Evolutionary conservation across 192 early-diverging fungal genomes (phyloP), one percentile per base, ranked within the genome.

Genomic region (Coemansia sp.): DNA sequence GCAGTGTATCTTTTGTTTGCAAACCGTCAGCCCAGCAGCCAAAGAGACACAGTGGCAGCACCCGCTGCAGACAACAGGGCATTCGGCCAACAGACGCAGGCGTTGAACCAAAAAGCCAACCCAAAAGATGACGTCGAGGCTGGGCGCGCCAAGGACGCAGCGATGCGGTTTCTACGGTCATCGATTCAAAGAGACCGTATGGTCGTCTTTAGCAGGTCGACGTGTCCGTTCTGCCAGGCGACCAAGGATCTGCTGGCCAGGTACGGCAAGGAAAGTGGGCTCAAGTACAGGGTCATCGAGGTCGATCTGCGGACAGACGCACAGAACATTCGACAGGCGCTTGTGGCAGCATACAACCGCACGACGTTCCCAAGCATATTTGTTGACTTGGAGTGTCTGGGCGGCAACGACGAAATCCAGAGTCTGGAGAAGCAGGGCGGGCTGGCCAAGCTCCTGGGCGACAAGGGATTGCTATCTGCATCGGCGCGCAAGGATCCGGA

Each of bases 151-250:
- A 56, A 52, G 57, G 48, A 50, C 59, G 47, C 63, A 31, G 64
- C 55, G 17, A 47, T 50, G 47, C 57, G 37, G 45, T 72, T 72
- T 22, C 57, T 72, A 23, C 63, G 64, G 48, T 28, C 50, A 4
- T 56, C 58, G 20, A 57, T 72, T 33, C 69, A 50, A 23, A 53
- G 57, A 34, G 54, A 72, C 59, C 57, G 59, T 13, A 27, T 72
- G 25, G 69, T 72, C 36, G 84, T 94, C 33, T 92, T 92, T 76
- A 87, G 87, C 78, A 95, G 87, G 78, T 65, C 83, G 4, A 82
- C 74, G 20, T 90, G 87, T 64, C 87, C 87, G 48, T 86, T 86
- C 72, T 87, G 87, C 72, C 62, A 59, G 28, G 82, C 66, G n/a
- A 79, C 89, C 47, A 88, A 87, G 82, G 55, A 30, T 2, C 41